Base-by-base conservation (phyloP, 257 asterid species). In the Craterostigma plantagineum region DNA sequence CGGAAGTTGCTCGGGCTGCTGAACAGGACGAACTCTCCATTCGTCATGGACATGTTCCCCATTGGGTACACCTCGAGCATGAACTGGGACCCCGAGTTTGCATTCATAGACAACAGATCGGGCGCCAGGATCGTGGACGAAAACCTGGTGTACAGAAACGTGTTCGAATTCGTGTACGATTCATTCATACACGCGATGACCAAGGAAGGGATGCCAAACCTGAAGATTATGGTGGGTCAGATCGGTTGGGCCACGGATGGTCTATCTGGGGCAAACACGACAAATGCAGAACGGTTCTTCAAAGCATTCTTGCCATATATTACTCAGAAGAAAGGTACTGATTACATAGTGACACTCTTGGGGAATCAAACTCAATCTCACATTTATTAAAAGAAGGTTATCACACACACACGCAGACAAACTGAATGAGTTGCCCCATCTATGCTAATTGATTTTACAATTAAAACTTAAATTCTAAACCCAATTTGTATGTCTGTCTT, bases 231-330 rank as follows among this genome's bases (percentile, higher is more conserved):
- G 16, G 58, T 74, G 0, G 64, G 69, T 10, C 59, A 64, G 38
- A 56, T 78, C 13, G 86, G 92, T 3, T 78, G 86, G 81, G 85
- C 92, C 1, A 74, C 92, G 0, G 81, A 71, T 10, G 78, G 79
- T 4, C 23, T n/a, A 33, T 18, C 30, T 10, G 46, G 58, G 2
- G 80, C 76, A 0, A 66, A 34, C 17, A 0, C 7, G 4, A 0
- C 3, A 1, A 34, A 58, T 10, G 81, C 81, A 0, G 59, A 62
- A 51, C 55, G 61, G 8, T 78, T 71, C 33, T 67, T 48, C 14
- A 45, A 45, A 5, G 57, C 46, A 0, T 42, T 74, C 1, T 12
- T 12, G 73, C 9, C 69, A 4, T 15, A 42, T 13, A 42, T 42
- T 27, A 42, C 14, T 18, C 14, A 27, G 7, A 14, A 42, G 10